Evolutionary conservation across 192 early-diverging fungal species (phyloP).

Genomic region (Gorgonomyces haynaldii): DNA sequence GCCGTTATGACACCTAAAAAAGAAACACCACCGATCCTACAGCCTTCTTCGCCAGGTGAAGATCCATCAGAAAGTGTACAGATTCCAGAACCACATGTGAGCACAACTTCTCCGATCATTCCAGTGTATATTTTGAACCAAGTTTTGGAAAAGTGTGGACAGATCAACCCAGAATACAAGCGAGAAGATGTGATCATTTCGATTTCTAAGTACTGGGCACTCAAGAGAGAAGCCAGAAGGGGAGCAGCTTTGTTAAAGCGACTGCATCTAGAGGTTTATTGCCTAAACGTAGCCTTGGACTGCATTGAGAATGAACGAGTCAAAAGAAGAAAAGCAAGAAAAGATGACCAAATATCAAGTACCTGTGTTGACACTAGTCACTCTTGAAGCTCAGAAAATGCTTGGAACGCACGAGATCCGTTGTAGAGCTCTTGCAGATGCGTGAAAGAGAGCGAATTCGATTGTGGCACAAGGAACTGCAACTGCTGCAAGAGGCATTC

Average conservation of each 20-base stretch:
- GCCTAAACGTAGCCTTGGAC: constrained; percentile 68
- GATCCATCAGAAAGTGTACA: too few species aligned
- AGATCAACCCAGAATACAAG: constrained; percentile 2
- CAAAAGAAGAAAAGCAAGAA: constrained; percentile 66
- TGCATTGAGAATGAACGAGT: constrained; percentile 59
- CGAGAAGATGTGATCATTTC: constrained; percentile 35
- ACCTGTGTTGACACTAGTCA: neutral
- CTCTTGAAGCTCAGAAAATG: constrained; percentile 49
- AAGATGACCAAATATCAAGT: constrained; percentile 57
- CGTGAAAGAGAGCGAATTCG: constrained; percentile 31
- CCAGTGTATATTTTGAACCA: constrained; percentile 48
- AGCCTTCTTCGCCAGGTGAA: too few species aligned
- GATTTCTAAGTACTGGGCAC: constrained; percentile 86
- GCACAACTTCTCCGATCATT: constrained; percentile 30
- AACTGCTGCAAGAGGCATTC: constrained; percentile 53
- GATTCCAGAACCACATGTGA: too few species aligned
- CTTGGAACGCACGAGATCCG: constrained; percentile 76
- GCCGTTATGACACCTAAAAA: too few species aligned
- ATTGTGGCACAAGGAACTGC: constrained; percentile 39
- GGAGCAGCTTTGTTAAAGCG: constrained; percentile 92
- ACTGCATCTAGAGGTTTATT: constrained; percentile 74
- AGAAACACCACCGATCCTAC: too few species aligned
- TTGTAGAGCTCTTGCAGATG: constrained; percentile 65
- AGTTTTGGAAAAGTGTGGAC: constrained; percentile 20
- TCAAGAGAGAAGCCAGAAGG: constrained; percentile 79